Evolutionary conservation across 148 eudicot species (phyloP).

Genomic region (Beta vulgaris): DNA sequence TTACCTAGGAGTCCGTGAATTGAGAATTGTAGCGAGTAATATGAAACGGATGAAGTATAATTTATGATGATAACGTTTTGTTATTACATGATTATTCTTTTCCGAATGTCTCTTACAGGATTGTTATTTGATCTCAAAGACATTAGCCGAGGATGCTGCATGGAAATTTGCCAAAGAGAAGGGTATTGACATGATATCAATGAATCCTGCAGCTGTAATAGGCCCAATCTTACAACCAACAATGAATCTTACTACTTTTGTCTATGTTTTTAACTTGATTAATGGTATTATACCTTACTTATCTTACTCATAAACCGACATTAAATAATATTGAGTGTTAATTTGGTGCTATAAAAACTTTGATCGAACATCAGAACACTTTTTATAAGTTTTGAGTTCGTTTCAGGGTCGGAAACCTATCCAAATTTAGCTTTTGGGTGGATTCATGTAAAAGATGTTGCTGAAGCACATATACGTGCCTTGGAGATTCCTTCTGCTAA

Average conservation of each 20-base stretch:
- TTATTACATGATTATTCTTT: no score
- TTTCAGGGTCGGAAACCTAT: conserved; percentile 18
- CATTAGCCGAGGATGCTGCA: conserved; percentile 47
- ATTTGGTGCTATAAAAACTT: neutral
- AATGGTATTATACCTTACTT: conserved; percentile 22
- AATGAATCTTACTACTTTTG: conserved; percentile 20
- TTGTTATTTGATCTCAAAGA: conserved; percentile 40
- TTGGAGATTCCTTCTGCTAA: conserved; percentile 29
- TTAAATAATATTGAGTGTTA: neutral
- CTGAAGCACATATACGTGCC: conserved; percentile 32
- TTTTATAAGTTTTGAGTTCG: neutral
- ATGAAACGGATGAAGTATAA: no score
- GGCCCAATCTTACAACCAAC: conserved; percentile 45
- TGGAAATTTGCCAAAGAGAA: conserved; percentile 41
- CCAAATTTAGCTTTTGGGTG: conserved; percentile 3
- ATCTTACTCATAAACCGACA: neutral
- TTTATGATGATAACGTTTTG: neutral
- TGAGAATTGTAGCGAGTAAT: no score
- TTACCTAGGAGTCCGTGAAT: no score
- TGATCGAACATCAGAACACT: neutral
- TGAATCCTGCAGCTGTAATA: conserved; percentile 40
- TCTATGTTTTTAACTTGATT: conserved; percentile 20
- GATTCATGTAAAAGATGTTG: conserved; percentile 34
- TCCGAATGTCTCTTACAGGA: conserved; percentile 25
- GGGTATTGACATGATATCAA: conserved; percentile 34